These are phyloP conservation scores for Entamoeba histolytica DNA, from an alignment of 208 protist species.

Conservation along the genomic window DNA sequence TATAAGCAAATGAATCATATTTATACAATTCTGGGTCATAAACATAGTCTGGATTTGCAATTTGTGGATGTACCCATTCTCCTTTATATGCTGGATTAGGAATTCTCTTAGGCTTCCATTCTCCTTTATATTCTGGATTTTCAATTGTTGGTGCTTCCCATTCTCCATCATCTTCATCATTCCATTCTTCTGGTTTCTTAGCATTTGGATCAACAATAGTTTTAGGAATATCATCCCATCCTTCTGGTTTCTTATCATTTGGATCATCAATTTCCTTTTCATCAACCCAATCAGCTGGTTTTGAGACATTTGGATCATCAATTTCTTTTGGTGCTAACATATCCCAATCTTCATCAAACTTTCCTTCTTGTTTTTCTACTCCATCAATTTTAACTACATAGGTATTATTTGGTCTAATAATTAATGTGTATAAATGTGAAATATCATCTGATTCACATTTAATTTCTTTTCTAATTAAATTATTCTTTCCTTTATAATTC, in stretches of 20 bases:
- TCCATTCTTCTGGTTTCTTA: conserved; percentile 49
- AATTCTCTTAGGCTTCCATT: conserved; percentile 38
- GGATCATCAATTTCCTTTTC: conserved; percentile 34
- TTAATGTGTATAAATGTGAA: conserved; percentile 37
- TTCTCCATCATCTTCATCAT: conserved; percentile 56
- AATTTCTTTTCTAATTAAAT: conserved; percentile 19
- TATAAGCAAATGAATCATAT: not conserved
- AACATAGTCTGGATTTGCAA: conserved; percentile 4
- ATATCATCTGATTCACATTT: conserved; percentile 14
- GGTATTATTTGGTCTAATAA: conserved; percentile 32
- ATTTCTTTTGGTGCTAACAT: conserved; percentile 27
- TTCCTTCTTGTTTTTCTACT: conserved; percentile 24
- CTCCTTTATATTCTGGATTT: conserved; percentile 39
- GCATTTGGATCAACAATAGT: conserved; percentile 41
- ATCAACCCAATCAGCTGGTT: conserved; percentile 39
- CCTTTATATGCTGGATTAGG: conserved; percentile 38
- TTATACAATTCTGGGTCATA: not conserved
- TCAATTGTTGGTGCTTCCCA: conserved; percentile 42
- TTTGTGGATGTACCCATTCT: not conserved
- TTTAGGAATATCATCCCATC: conserved; percentile 21
- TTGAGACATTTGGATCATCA: conserved; percentile 19
- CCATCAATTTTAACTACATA: conserved; percentile 38
- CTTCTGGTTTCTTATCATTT: conserved; percentile 20
- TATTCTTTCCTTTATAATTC: conserved; percentile 36
- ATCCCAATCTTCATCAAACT: conserved; percentile 30